A percentile compares a stretch with the other conserved stretches of the same genome.
These are phyloP conservation scores for Eucalyptus guilfoylei DNA, from an alignment of 345 rosid species.

Conservation along the genomic window DNA sequence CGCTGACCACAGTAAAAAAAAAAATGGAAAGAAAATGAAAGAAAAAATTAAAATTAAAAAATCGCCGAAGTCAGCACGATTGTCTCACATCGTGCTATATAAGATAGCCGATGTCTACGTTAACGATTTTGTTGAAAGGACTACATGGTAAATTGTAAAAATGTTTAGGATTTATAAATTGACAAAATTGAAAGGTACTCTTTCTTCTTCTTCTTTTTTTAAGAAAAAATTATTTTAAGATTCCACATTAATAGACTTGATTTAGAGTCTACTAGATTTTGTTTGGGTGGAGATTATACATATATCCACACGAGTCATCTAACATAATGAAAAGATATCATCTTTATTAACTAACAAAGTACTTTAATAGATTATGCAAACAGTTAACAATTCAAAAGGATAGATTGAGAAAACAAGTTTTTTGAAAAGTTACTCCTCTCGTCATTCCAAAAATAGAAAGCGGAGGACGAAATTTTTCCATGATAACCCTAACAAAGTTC, in stretches of 20 bases:
- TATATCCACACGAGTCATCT: not conserved
- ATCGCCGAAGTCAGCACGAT: rapidly evolving
- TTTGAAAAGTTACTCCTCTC: not conserved
- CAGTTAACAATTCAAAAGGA: not conserved
- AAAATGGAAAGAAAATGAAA: no score
- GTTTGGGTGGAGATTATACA: not conserved
- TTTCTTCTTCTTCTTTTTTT: rapidly evolving
- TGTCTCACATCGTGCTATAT: no score
- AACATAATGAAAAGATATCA: not conserved
- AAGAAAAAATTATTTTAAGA: not conserved
- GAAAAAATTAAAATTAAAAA: no score
- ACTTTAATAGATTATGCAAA: not conserved
- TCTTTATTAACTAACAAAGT: not conserved
- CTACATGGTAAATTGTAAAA: no score
- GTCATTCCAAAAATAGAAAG: not conserved
- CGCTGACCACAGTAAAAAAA: rapidly evolving
- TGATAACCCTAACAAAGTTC: not conserved
- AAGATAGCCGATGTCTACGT: rapidly evolving
- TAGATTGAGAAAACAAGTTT: not conserved
- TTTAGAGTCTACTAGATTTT: not conserved
- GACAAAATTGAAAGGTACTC: not conserved
- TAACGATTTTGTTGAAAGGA: no score
- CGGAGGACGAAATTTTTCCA: not conserved
- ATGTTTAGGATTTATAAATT: not conserved
- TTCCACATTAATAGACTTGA: not conserved